Evolutionary conservation across 768 basidiomycete species (phyloP), one percentile per base, ranked within the genome.

Genomic region (Kwoniella sp.): DNA sequence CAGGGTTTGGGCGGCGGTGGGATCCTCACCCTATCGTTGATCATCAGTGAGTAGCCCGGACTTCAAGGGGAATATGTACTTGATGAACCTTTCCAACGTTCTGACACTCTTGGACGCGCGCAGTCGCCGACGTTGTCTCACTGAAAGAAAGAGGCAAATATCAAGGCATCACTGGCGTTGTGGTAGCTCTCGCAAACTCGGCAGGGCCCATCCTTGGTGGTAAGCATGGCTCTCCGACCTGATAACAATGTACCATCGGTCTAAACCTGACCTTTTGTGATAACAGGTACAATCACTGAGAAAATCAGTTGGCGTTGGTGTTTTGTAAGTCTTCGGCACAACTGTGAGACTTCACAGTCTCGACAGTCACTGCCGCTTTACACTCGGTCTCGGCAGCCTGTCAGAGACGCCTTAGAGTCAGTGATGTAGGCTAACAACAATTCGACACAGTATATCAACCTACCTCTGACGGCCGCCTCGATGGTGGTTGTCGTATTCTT

Each of bases 1-100:
- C 85, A 88, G 36, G 88, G 88, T 29, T 84, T 86, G 1, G 88
- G 89, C 10, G 88, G 88, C 63, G 88, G 88, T 9, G 87, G 87
- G 2, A 85, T 90, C 58, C 81, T 87, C 29, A 88, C 87, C 63
- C 84, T 90, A 80, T 81, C 83, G 29, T 87, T 89, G 77, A 89
- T 90, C 33, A 83, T 89, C 60, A 85, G 88, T 67, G 21, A 60
- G 69, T 68, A n/a, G n/a, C n/a, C n/a, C n/a, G n/a, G n/a, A n/a
- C n/a, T n/a, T n/a, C n/a, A n/a, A n/a, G n/a, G 9, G 33, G 33
- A 33, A 13, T 33, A 13, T 33, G 33, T 33, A 13, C n/a, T n/a
- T n/a, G n/a, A n/a, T n/a, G n/a, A n/a, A n/a, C n/a, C n/a, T n/a
- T n/a, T n/a, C n/a, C n/a, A n/a, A n/a, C n/a, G n/a, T n/a, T n/a